Evolutionary conservation across 305 asterid species (phyloP).

Genomic region (Fraxinus paxiana): DNA sequence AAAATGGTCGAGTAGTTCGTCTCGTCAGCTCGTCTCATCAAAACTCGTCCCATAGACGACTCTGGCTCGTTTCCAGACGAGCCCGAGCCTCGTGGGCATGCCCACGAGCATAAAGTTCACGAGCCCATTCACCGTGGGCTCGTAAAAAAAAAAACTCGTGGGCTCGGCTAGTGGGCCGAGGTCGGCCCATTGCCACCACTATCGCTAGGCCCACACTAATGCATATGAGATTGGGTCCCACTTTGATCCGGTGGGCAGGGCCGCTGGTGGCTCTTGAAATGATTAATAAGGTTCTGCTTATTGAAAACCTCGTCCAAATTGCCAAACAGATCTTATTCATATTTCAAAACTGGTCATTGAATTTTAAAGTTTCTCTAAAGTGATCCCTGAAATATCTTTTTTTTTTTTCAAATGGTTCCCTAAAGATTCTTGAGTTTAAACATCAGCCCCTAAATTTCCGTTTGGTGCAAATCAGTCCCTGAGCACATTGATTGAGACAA

Average conservation of each 20-base stretch:
- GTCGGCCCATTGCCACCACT: too few species aligned
- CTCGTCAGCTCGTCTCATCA: too few species aligned
- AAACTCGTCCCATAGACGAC: too few species aligned
- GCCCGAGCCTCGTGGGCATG: too few species aligned
- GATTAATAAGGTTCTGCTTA: background rate
- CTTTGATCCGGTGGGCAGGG: background rate
- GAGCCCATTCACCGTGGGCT: too few species aligned
- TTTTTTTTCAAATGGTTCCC: background rate
- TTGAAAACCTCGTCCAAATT: background rate
- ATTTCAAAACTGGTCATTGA: background rate
- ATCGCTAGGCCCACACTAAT: background rate
- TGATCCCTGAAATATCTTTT: background rate
- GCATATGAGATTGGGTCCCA: background rate
- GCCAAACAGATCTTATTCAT: background rate
- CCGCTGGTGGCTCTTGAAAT: background rate
- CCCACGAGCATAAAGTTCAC: too few species aligned
- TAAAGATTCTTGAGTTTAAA: background rate
- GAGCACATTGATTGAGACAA: background rate
- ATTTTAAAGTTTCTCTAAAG: background rate
- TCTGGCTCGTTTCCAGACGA: too few species aligned
- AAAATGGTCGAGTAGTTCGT: too few species aligned
- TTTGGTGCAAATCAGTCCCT: background rate
- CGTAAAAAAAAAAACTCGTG: too few species aligned
- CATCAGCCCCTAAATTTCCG: background rate
- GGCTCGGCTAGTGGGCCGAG: too few species aligned